Conservation (phyloP, 768 basidiomycete species). For the Calvatia gigantea region DNA sequence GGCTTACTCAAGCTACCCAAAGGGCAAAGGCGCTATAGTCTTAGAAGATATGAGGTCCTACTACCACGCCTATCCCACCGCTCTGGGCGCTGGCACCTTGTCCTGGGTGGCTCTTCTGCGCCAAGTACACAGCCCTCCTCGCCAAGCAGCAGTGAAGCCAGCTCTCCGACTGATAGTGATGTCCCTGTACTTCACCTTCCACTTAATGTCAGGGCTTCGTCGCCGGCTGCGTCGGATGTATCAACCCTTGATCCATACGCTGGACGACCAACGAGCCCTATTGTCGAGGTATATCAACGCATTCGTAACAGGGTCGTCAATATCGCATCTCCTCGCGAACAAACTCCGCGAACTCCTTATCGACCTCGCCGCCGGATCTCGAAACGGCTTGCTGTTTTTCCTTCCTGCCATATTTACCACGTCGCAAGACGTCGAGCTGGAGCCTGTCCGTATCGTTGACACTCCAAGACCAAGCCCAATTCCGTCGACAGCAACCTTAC, state of each 20-base stretch:
- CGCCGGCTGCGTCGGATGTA: slow-evolving; percentile 51
- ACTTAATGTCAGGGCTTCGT: slow-evolving; percentile 53
- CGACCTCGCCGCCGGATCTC: slow-evolving; percentile 43
- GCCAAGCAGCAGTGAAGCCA: slow-evolving; percentile 33
- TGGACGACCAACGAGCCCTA: slow-evolving; percentile 37
- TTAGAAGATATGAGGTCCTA: slow-evolving; percentile 71
- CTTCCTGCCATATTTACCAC: slow-evolving; percentile 76
- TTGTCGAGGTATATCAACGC: slow-evolving; percentile 52
- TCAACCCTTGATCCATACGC: slow-evolving; percentile 43
- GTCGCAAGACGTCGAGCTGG: slow-evolving; percentile 42
- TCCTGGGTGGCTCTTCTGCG: slow-evolving; percentile 57
- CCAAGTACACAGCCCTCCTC: slow-evolving; percentile 29
- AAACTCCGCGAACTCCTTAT: slow-evolving; percentile 42
- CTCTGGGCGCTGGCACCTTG: slow-evolving; percentile 72
- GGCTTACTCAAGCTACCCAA: slow-evolving; percentile 60
- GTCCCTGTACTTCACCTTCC: slow-evolving; percentile 62
- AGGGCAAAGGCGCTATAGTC: slow-evolving; percentile 53
- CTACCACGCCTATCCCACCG: slow-evolving; percentile 66
- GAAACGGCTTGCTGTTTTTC: slow-evolving; percentile 73
- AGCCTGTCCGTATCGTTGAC: slow-evolving; percentile 18
- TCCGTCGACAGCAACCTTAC: background rate
- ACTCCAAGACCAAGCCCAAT: background rate
- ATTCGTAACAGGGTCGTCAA: slow-evolving; percentile 55
- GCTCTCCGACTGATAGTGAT: slow-evolving; percentile 45
- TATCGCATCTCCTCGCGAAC: slow-evolving; percentile 38